Conservation (phyloP, 2,329 filamentous ascomycete genomes). For the Coleophoma eucalyptorum region DNA sequence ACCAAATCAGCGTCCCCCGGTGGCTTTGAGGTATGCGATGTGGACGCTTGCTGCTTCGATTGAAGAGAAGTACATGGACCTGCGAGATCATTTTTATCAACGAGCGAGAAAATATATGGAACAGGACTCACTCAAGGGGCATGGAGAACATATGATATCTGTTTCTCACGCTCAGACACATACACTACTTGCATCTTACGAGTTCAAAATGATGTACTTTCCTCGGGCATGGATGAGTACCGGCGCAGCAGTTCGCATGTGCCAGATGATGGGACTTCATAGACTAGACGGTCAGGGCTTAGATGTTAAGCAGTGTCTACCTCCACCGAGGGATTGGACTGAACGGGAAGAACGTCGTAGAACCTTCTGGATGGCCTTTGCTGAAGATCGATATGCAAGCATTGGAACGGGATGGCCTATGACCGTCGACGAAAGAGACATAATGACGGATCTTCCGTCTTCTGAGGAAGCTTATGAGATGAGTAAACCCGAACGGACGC, state of each 20-base stretch:
- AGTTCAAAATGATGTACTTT: conserved; percentile 98
- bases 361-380: conserved; percentile 95
- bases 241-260: conserved; percentile 74
- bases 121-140: conserved; percentile 84
- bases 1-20: conserved; percentile 80
- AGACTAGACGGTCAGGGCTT: conserved; percentile 76
- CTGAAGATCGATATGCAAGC: conserved; percentile 85
- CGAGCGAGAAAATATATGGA: conserved; percentile 88
- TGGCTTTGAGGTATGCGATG: conserved; percentile 89
- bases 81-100: conserved; percentile 88
- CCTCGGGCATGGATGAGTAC: conserved; percentile 93
- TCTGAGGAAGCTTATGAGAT: conserved; percentile 82
- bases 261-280: conserved; percentile 91
- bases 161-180: conserved; percentile 85
- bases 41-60: conserved; percentile 91
- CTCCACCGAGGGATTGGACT: conserved; percentile 86
- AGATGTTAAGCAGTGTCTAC: conserved; percentile 89
- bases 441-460: conserved; percentile 79
- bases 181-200: conserved; percentile 74
- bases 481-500: conserved; percentile 69
- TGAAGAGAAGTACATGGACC: conserved; percentile 72
- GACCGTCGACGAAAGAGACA: conserved; percentile 87
- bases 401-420: conserved; percentile 98
- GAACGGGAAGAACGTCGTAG: conserved; percentile 87
- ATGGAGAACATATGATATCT: conserved; percentile 84